Conservation (phyloP, 805 yeast genomes). For the Pichia phayaonensis region DNA sequence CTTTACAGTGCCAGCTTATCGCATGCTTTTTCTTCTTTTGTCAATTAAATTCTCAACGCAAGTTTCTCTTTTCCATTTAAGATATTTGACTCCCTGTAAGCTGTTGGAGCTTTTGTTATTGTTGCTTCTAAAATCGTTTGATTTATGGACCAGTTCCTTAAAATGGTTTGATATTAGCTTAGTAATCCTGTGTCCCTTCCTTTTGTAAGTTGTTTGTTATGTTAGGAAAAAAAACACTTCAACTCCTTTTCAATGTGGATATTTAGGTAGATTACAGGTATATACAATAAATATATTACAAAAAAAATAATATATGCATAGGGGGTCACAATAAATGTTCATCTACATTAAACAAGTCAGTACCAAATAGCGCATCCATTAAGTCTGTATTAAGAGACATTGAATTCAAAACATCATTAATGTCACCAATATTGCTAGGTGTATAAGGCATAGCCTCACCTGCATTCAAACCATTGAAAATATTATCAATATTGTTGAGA, state of each 20-base stretch:
- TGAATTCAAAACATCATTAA: constrained; percentile 23
- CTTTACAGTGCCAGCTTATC: background rate
- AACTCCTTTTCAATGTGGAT: too few relatives aligned
- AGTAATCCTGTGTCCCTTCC: too few relatives aligned
- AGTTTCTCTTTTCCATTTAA: too few relatives aligned
- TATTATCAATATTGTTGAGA: background rate
- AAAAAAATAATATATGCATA: background rate
- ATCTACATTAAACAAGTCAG: constrained; percentile 16
- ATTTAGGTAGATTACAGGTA: background rate
- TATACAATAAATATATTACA: too few relatives aligned
- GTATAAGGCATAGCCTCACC: background rate
- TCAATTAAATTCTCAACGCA: too few relatives aligned
- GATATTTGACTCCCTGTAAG: too few relatives aligned
- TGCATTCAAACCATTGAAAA: background rate
- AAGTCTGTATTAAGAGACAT: constrained; percentile 25
- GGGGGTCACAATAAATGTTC: background rate
- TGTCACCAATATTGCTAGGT: constrained; percentile 13
- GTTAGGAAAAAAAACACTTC: too few relatives aligned
- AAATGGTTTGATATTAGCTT: too few relatives aligned
- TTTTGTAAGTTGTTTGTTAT: too few relatives aligned
- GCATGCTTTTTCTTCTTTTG: background rate
- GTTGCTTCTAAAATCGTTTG: too few relatives aligned
- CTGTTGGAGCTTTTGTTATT: too few relatives aligned
- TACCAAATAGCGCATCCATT: constrained; percentile 28
- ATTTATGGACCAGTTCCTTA: too few relatives aligned